Percentiles rank a stretch among this genome's conserved stretches.
phyloP scores from a whole-genome alignment of 345 rosid genomes.

The Microthlaspi erraticum region DNA sequence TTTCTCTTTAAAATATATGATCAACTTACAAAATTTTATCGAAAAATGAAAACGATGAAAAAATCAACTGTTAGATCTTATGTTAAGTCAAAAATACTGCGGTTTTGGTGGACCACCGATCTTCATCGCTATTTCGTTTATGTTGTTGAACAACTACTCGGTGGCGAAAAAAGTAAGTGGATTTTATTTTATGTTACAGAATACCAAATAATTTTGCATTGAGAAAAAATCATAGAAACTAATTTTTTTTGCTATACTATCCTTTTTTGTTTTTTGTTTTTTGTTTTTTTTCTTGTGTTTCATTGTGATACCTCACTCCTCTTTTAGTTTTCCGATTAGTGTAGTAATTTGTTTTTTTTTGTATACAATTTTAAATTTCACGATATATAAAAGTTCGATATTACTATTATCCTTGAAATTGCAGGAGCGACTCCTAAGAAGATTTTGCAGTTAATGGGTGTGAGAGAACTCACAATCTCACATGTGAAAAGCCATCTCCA shows the following conservation, averaged over 20 bases:
- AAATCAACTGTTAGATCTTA: conserved; percentile 47
- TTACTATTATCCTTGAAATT: neutral
- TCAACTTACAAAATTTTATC: neutral
- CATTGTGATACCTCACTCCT: neutral
- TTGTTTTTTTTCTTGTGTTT: neutral
- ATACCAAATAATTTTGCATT: neutral
- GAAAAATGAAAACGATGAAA: neutral
- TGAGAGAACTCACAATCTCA: conserved; percentile 57
- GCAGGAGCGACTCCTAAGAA: conserved; percentile 73
- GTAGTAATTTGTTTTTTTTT: neutral
- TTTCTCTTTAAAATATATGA: neutral
- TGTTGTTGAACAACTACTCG: conserved; percentile 64
- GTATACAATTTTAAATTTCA: neutral
- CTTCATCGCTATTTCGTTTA: conserved; percentile 59
- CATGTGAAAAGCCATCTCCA: conserved; percentile 83
- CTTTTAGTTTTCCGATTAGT: neutral
- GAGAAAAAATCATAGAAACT: neutral
- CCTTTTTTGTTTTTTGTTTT: too few species aligned
- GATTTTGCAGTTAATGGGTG: conserved; percentile 64
- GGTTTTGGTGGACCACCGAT: conserved; percentile 68
- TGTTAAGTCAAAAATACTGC: conserved; percentile 56
- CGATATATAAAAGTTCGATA: neutral
- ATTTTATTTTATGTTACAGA: neutral
- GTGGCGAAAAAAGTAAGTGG: conserved; percentile 64
- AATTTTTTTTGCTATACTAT: neutral